Evolutionary conservation across 106 monocot species (phyloP), one percentile per base, ranked within the genome.

Genomic region (Cymbidium sinense): DNA sequence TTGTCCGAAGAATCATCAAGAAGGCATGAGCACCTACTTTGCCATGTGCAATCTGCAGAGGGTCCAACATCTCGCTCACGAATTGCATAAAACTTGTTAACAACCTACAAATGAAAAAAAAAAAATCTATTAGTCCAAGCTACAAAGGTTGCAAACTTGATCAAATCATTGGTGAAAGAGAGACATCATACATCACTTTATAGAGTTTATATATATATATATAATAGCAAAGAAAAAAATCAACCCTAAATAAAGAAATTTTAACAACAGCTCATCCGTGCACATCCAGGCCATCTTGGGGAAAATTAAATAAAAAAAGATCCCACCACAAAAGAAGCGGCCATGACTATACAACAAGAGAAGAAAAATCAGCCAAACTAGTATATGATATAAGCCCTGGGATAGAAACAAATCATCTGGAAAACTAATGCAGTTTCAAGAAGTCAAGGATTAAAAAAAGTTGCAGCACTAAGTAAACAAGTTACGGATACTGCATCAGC

Each of bases 11-110:
- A 75, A 83, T 94, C 94, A 74, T 82, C 75, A 13, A 99, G 84
- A 84, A 99, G 94, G 55, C 77, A 81, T 25, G 86, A 86, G 74
- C 90, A 95, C 77, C 89, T 95, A 19, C 85, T 92, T 82, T 90
- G 83, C 84, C 78, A 85, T 76, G 85, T 86, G 51, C 29, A 61
- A 85, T 71, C 67, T 47, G 50, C 50, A 64, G 69, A 81, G n/a
- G 34, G 78, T 34, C 85, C 86, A 44, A 43, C 75, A 51, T 90
- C 87, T 77, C 75, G 90, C 65, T 86, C 79, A 31, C 90, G 84
- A 50, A 95, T 81, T 5, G 88, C 87, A 85, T 84, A 92, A 43
- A 99, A 95, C 79, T 90, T 99, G 25, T 75, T 83, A 73, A 91
- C 69, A 73, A 95, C 92, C 94, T 94, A 80, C 75, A 88, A 86